Evolutionary conservation across 345 rosid species (phyloP), one percentile per base, ranked within the genome.

Genomic region (Aquilaria yunnanensis): DNA sequence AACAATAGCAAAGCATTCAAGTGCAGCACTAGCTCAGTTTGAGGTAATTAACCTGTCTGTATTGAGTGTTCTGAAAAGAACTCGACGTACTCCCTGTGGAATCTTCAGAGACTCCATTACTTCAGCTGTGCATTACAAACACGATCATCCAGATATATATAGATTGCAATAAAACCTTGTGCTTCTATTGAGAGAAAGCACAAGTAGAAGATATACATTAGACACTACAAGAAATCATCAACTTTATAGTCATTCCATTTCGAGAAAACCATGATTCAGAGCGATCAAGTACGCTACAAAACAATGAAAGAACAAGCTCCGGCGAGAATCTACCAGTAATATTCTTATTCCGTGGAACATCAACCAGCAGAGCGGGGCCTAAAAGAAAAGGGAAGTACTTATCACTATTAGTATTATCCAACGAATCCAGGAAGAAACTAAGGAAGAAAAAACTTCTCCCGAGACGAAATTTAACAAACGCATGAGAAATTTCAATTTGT

Each of bases 41-140:
- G 12, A 6, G 32, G 4, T 48, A 41, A 66, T 60, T 66, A 58
- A 89, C 96, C 85, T 85, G 68, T 92, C 98, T 48, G 97, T 92
- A 59, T 92, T 92, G 13, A 78, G 60, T 6, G 98, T 89, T 77
- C 96, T 81, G 66, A 92, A 92, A 70, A 92, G 84, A 66, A 85
- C 98, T 47, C 96, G 89, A 29, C 83, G 81, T 34, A 86, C 84
- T 49, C 97, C 97, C 69, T 63, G 81, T 10, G 94, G 96, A 67
- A 93, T 86, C 58, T 86, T 63, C 32, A 93, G 71, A 64, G 97
- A 80, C 72, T 90, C 75, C 96, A 93, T 88, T 10, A 80, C 95
- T 63, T 83, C 89, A 76, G 90, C 98, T 85, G 81, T 9, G 60
- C 57, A 52, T 32, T 13, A 3, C 10, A 6, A 50, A 9, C 30